Evolutionary conservation across 83 land plant genomes (phyloP).

Genomic region (Diphasiastrum complanatum): DNA sequence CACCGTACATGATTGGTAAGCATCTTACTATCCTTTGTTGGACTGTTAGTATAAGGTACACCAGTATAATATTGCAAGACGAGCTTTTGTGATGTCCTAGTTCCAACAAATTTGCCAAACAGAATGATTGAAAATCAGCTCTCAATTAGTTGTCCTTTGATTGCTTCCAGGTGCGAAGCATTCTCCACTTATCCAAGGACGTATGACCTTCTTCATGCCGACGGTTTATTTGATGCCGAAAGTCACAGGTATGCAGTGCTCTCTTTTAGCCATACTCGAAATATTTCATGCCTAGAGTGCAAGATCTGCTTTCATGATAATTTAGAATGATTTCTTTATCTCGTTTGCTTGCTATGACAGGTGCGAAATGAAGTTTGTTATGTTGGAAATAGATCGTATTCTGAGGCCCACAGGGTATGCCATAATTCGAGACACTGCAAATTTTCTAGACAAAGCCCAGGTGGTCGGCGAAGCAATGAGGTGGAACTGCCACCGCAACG

Average conservation of each 20-base stretch:
- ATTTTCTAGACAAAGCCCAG: conserved; percentile 31
- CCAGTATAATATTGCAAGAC: too few relatives aligned
- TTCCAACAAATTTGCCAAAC: not conserved
- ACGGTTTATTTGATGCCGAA: conserved; percentile 36
- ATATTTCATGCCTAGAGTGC: not conserved
- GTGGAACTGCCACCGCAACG: conserved; percentile 29
- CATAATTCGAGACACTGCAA: conserved; percentile 23
- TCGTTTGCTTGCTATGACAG: conserved; percentile 4
- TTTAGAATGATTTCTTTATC: not conserved
- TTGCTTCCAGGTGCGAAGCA: conserved; percentile 67
- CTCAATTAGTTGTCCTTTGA: not conserved
- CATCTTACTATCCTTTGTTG: too few relatives aligned
- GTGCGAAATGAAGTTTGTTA: conserved; percentile 42
- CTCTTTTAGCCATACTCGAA: not conserved
- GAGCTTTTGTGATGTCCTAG: too few relatives aligned
- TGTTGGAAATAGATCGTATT: conserved; percentile 45
- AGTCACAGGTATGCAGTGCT: conserved; percentile 32
- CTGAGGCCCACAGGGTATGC: conserved; percentile 32
- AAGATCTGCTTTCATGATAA: not conserved
- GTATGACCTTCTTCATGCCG: conserved; percentile 42
- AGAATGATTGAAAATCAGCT: not conserved
- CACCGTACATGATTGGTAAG: conserved; percentile 75
- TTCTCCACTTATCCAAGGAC: conserved; percentile 95
- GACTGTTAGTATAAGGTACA: too few relatives aligned
- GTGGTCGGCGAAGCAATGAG: conserved; percentile 33